A percentile compares a stretch with the other conserved stretches of the same genome.
Conservation (phyloP, 306 rosid species). For the Lithocarpus polystachyus region DNA sequence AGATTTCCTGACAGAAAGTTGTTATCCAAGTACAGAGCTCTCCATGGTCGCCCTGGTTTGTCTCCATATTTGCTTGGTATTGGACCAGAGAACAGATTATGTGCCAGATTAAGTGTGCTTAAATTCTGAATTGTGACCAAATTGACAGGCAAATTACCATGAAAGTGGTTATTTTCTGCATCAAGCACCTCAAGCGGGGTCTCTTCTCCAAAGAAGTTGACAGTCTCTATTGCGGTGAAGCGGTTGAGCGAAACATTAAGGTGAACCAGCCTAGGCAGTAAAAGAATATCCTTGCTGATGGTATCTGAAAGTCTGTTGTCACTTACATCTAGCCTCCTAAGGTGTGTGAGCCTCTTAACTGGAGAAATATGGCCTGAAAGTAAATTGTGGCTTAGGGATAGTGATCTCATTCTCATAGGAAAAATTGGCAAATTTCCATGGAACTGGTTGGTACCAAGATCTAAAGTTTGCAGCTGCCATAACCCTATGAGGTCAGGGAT, state of each 20-base stretch:
- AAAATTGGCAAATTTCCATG: slow-evolving; percentile 32
- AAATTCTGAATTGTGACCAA: slow-evolving; percentile 32
- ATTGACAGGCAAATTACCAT: slow-evolving; percentile 40
- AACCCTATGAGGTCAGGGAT: slow-evolving; percentile 38
- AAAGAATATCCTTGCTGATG: slow-evolving; percentile 23
- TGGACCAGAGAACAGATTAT: slow-evolving; percentile 31
- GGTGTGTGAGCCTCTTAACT: slow-evolving; percentile 12
- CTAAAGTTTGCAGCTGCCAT: slow-evolving; percentile 34
- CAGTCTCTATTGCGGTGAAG: slow-evolving; percentile 27
- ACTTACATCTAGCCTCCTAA: slow-evolving; percentile 36
- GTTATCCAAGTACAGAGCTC: slow-evolving; percentile 29
- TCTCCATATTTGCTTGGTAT: slow-evolving; percentile 41
- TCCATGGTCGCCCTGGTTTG: slow-evolving; percentile 28
- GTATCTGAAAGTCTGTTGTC: slow-evolving; percentile 36
- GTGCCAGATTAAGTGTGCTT: slow-evolving; percentile 31
- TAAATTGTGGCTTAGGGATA: slow-evolving; percentile 26
- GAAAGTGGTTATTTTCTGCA: slow-evolving; percentile 37
- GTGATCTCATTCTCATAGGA: slow-evolving; percentile 33
- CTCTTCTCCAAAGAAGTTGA: background rate
- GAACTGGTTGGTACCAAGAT: slow-evolving; percentile 38
- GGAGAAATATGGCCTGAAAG: slow-evolving; percentile 30
- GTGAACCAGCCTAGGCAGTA: slow-evolving; percentile 13
- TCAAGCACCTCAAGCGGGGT: slow-evolving; percentile 34
- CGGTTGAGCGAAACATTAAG: slow-evolving; percentile 43
- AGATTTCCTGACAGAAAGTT: slow-evolving; percentile 40